A percentile compares a stretch with the other conserved stretches of the same genome.
Evolutionary conservation across 2,329 filamentous ascomycete species (phyloP).

Genomic region (Hymenoscyphus linearis): DNA sequence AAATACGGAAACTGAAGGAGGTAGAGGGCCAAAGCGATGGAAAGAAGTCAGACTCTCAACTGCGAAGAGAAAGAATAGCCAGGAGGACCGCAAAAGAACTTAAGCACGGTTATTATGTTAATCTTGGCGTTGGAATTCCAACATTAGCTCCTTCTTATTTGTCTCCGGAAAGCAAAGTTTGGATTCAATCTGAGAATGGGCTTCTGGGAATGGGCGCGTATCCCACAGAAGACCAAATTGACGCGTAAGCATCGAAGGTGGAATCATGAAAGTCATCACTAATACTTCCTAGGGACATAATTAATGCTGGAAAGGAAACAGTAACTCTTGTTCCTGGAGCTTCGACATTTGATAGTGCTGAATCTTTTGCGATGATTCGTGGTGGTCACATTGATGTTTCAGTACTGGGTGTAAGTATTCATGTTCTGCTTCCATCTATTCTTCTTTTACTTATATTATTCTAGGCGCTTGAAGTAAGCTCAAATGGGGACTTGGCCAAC

Average conservation of each 20-base stretch:
- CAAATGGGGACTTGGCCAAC: slow-evolving; percentile 75
- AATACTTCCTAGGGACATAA: slow-evolving; percentile 51
- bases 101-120: slow-evolving; percentile 71
- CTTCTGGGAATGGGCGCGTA: slow-evolving; percentile 81
- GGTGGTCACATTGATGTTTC: slow-evolving; percentile 80
- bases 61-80: slow-evolving; percentile 66
- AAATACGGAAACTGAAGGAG: slow-evolving; percentile 57
- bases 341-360: slow-evolving; percentile 70
- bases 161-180: slow-evolving; percentile 63
- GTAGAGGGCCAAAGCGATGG: slow-evolving; percentile 26
- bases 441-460: not conserved
- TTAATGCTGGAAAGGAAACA: slow-evolving; percentile 86
- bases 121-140: slow-evolving; percentile 78
- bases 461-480: slow-evolving; percentile 57
- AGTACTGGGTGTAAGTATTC: slow-evolving; percentile 56
- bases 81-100: slow-evolving; percentile 74
- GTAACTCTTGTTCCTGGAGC: slow-evolving; percentile 75
- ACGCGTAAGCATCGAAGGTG: slow-evolving; percentile 42
- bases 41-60: slow-evolving; percentile 41
- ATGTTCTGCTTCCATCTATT: slow-evolving; percentile 14
- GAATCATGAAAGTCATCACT: not conserved
- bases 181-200: slow-evolving; percentile 83
- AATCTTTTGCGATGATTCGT: slow-evolving; percentile 84
- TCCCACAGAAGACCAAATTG: slow-evolving; percentile 65
- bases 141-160: slow-evolving; percentile 78